Conservation (phyloP, 2,329 filamentous ascomycete genomes). For the Fusarium algeriense region DNA sequence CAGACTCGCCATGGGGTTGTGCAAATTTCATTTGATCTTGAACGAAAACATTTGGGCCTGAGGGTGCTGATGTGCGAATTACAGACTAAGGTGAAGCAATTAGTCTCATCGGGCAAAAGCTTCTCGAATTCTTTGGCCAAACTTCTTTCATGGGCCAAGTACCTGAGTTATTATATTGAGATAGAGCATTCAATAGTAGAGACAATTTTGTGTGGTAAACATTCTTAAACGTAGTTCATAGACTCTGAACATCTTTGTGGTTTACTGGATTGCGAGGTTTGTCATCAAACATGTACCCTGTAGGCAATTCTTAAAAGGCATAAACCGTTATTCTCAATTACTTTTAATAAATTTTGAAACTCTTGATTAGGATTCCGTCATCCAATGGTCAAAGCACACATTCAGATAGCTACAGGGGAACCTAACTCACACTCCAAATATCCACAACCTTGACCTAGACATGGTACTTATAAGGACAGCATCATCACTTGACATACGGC, state of each 20-base stretch:
- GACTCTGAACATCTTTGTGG: neutral
- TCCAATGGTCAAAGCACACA: no score
- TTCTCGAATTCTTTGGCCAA: neutral
- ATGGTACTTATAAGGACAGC: accelerated
- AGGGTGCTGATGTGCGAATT: no score
- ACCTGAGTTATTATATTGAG: no score
- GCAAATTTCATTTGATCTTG: no score
- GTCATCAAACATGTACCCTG: neutral
- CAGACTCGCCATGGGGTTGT: no score
- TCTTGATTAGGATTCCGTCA: neutral
- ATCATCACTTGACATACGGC: accelerated
- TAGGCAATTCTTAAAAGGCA: no score
- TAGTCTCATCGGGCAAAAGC: neutral
- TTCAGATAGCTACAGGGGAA: neutral
- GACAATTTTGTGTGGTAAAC: neutral
- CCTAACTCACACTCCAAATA: neutral
- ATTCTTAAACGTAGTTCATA: neutral
- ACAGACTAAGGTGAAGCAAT: no score
- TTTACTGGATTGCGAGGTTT: neutral
- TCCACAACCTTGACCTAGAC: no score
- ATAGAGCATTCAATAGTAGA: neutral
- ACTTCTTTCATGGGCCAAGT: no score
- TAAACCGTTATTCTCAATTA: no score
- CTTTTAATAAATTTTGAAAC: no score
- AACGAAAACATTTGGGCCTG: no score